phyloP scores from a whole-genome alignment of 2,329 filamentous ascomycete genomes.

The Penicillium sp. region DNA sequence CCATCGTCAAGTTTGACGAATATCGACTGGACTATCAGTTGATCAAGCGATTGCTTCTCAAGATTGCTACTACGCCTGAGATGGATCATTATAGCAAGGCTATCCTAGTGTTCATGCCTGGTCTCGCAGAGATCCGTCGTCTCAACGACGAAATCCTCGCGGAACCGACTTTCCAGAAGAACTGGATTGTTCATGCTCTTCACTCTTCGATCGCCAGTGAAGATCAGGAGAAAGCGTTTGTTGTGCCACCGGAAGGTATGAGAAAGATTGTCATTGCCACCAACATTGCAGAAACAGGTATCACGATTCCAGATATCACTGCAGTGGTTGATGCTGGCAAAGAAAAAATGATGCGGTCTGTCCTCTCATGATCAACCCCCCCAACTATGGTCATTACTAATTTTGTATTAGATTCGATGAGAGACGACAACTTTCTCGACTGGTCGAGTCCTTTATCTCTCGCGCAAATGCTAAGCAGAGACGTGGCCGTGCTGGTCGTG shows the following conservation, averaged over 20 bases:
- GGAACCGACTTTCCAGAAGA: slow-evolving; percentile 68
- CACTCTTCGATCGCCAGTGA: slow-evolving; percentile 95
- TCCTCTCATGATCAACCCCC: slow-evolving; percentile 5
- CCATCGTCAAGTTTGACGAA: slow-evolving; percentile 76
- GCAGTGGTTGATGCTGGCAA: slow-evolving; percentile 96
- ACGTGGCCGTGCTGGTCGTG: slow-evolving; percentile 87
- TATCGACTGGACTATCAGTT: slow-evolving; percentile 89
- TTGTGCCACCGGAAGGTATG: slow-evolving; percentile 73
- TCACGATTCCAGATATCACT: slow-evolving; percentile 96
- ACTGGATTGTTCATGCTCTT: slow-evolving; percentile 84
- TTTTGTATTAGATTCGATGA: slow-evolving; percentile 71
- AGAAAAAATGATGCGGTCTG: slow-evolving; percentile 79
- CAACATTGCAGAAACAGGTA: slow-evolving; percentile 92
- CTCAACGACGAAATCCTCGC: slow-evolving; percentile 81
- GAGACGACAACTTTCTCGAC: slow-evolving; percentile 78
- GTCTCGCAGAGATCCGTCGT: slow-evolving; percentile 86
- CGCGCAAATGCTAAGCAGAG: slow-evolving; percentile 94
- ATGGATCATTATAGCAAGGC: slow-evolving; percentile 78
- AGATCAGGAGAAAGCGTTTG: slow-evolving; percentile 91
- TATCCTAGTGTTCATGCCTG: slow-evolving; percentile 90
- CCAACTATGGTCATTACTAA: slow-evolving; percentile 10
- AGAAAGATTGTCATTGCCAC: slow-evolving; percentile 95
- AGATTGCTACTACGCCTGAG: slow-evolving; percentile 66
- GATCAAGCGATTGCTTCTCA: slow-evolving; percentile 72
- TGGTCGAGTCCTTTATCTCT: slow-evolving; percentile 94